These are phyloP conservation scores for Quercus phellos DNA, from an alignment of 331 rosid species.

Conservation along the genomic window DNA sequence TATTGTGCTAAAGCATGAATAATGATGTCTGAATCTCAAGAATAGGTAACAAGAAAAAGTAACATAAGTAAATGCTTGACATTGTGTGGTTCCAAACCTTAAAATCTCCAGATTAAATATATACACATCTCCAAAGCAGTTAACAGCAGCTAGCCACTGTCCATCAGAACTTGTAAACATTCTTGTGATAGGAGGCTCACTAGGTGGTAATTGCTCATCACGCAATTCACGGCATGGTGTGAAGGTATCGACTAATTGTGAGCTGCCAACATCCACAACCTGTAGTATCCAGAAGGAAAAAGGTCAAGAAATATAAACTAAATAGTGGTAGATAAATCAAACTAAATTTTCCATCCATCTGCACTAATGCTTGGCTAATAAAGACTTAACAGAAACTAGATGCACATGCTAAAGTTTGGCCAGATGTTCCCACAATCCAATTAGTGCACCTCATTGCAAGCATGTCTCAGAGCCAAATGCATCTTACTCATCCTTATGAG, in stretches of 20 bases:
- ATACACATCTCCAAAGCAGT: constrained; percentile 92
- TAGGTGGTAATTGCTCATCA: constrained; percentile 55
- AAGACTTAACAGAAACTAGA: too few species aligned
- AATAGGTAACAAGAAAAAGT: background rate
- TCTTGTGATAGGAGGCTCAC: constrained; percentile 91
- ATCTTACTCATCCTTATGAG: background rate
- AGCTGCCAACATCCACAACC: constrained; percentile 65
- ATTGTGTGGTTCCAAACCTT: constrained; percentile 42
- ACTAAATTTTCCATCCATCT: background rate
- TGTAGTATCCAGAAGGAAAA: constrained; percentile 24
- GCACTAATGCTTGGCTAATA: too few species aligned
- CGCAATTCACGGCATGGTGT: constrained; percentile 54
- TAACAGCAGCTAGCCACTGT: constrained; percentile 95
- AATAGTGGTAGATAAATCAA: background rate
- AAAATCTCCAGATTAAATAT: constrained; percentile 73
- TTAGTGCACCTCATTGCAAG: too few species aligned
- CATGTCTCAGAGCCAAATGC: too few species aligned
- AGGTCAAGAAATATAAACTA: constrained; percentile 5
- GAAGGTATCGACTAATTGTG: constrained; percentile 58
- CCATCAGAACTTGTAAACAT: constrained; percentile 86
- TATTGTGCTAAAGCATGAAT: background rate
- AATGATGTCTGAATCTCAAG: background rate
- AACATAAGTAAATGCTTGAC: background rate
- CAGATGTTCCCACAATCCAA: too few species aligned
- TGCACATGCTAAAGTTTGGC: too few species aligned